Conservation (phyloP, 306 rosid species). For the Malus domestica region ASM211411v1 NC_041800.1:29524733-29525232, state of each 20-base stretch:
- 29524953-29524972: neutral
- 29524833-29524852: no score
- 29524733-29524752: neutral
- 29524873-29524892: neutral
- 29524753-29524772: neutral
- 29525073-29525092: neutral
- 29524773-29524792: no score
- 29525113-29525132: neutral
- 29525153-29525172: neutral
- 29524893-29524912: neutral
- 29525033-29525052: neutral
- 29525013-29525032: neutral
- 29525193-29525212: neutral
- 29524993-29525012: neutral
- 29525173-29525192: neutral
- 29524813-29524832: no score
- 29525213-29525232: constrained; percentile 8
- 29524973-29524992: neutral
- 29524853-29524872: neutral
- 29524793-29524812: no score
- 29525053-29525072: neutral
- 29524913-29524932: neutral
- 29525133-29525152: neutral
- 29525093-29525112: neutral
- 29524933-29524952: neutral